Percentiles rank a stretch among this genome's conserved stretches.
phyloP scores from a whole-genome alignment of 306 rosid species.

The Prinsepia uniflora region DNA sequence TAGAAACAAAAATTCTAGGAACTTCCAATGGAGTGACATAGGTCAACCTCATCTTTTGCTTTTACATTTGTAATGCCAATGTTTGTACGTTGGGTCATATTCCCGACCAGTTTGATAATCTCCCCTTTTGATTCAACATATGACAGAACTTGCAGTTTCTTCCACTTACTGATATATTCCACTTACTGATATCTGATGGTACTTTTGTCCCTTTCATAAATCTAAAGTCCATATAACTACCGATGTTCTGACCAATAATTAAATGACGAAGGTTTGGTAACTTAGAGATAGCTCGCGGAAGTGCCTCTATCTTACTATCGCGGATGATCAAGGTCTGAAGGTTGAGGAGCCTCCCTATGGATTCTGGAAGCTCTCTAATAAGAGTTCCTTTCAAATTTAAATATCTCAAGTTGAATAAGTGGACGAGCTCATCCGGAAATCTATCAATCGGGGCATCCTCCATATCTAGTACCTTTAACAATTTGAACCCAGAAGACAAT shows the following conservation, averaged over 20 bases:
- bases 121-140: not conserved
- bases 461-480: too few relatives aligned
- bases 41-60: too few relatives aligned
- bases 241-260: not conserved
- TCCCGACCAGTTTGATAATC: not conserved
- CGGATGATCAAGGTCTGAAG: constrained; percentile 18
- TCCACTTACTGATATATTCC: too few relatives aligned
- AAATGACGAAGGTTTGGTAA: constrained; percentile 2
- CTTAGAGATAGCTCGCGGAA: constrained; percentile 9
- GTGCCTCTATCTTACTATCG: not conserved
- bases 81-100: constrained; percentile 12
- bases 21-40: constrained; percentile 17
- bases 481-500: too few relatives aligned
- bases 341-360: constrained; percentile 24
- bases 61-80: constrained; percentile 2
- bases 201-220: not conserved
- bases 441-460: too few relatives aligned
- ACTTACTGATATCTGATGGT: not conserved
- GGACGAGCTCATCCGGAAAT: too few relatives aligned
- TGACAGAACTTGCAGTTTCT: constrained; percentile 11
- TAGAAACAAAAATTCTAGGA: not conserved
- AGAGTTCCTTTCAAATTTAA: constrained; percentile 5
- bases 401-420: too few relatives aligned
- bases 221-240: not conserved
- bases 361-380: constrained; percentile 18